Conservation (phyloP, 768 basidiomycete species). For the Sarcodon aspratus region DNA sequence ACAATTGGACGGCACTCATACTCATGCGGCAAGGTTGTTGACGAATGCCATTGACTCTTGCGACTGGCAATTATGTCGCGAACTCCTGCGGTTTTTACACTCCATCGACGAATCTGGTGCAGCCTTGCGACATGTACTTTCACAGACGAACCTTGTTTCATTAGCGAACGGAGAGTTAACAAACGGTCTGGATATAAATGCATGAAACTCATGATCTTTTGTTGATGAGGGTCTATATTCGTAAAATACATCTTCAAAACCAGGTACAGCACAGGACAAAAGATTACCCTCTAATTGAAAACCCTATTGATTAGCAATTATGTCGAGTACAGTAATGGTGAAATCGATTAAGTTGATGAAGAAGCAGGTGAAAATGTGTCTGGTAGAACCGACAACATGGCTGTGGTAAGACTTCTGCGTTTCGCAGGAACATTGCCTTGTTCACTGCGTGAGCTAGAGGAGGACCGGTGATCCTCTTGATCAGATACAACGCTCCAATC, state of each 20-base stretch:
- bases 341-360: conserved; percentile 26
- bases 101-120: conserved; percentile 83
- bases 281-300: no score
- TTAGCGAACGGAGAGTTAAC: conserved; percentile 4
- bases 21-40: conserved; percentile 74
- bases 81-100: conserved; percentile 84
- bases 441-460: conserved; percentile 11
- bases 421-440: conserved; percentile 19
- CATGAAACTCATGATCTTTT: no score
- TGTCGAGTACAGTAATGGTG: no score
- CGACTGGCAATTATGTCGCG: conserved; percentile 87
- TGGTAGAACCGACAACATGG: conserved; percentile 51
- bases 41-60: conserved; percentile 62
- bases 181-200: conserved; percentile 15
- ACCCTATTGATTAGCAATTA: no score
- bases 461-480: conserved; percentile 48
- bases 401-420: conserved; percentile 53
- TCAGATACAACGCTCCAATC: conserved; percentile 88
- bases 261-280: no score
- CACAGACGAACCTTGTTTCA: conserved; percentile 32
- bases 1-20: conserved; percentile 69
- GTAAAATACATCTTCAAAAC: no score
- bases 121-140: conserved; percentile 52
- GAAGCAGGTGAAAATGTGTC: conserved; percentile 33
- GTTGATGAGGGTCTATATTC: no score